Percentiles rank a stretch among this genome's conserved stretches.
phyloP scores from a whole-genome alignment of 257 asterid genomes.

The Thymus mandschuricus region DNA sequence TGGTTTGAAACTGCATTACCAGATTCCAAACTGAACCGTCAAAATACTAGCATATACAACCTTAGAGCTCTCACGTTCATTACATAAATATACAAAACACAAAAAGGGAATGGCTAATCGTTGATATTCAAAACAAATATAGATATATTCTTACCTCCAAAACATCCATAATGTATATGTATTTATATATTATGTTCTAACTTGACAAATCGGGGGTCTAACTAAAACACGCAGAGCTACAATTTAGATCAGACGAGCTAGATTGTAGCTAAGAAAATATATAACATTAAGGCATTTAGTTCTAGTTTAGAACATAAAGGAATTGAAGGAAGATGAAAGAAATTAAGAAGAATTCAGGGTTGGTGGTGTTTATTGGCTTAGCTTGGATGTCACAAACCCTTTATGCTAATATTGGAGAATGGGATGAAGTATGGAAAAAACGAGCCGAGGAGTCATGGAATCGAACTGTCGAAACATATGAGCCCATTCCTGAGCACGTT shows the following conservation, averaged over 20 bases:
- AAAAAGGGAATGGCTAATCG: not conserved
- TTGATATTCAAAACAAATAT: not conserved
- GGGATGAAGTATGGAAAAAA: constrained; percentile 52
- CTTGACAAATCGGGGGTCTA: too few species aligned
- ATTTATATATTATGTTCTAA: too few species aligned
- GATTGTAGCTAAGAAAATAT: not conserved
- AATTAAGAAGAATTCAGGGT: not conserved
- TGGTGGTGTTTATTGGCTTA: not conserved
- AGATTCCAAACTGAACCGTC: not conserved
- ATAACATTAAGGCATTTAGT: not conserved
- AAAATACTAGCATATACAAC: not conserved
- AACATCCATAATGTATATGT: too few species aligned
- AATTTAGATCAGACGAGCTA: not conserved
- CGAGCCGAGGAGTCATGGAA: constrained; percentile 53
- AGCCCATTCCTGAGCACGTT: constrained; percentile 46
- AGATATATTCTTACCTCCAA: too few species aligned
- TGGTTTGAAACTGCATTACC: constrained; percentile 1
- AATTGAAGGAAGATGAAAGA: not conserved
- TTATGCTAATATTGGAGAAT: constrained; percentile 35
- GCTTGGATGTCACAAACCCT: constrained; percentile 29
- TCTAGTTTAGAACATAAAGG: too few species aligned
- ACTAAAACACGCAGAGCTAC: too few species aligned
- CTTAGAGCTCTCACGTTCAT: not conserved
- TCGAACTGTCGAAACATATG: constrained; percentile 42
- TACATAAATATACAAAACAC: not conserved